These are phyloP conservation scores for Neurospora sp. DNA, from an alignment of 495 filamentous ascomycete genomes.

Conservation along the genomic window DNA sequence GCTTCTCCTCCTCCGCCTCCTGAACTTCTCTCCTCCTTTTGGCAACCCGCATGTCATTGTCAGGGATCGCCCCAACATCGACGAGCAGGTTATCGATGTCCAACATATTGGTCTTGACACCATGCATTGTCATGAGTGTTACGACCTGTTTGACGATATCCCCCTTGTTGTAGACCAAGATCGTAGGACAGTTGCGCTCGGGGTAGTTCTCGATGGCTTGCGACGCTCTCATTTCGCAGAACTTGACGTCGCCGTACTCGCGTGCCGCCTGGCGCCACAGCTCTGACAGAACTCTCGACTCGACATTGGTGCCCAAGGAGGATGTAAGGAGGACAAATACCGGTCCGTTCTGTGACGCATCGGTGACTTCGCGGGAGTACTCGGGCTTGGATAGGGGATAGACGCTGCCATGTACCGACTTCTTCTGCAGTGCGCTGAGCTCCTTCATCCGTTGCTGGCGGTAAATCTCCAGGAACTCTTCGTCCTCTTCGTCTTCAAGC, in stretches of 20 bases:
- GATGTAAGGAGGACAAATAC: constrained; percentile 85
- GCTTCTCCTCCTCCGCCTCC: constrained; percentile 42
- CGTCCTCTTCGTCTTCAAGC: constrained; percentile 87
- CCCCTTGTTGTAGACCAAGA: constrained; percentile 82
- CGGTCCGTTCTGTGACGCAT: constrained; percentile 59
- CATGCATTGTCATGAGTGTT: constrained; percentile 69
- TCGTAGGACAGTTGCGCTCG: constrained; percentile 87
- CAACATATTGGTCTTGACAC: constrained; percentile 52
- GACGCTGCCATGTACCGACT: constrained; percentile 75
- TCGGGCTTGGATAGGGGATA: constrained; percentile 92
- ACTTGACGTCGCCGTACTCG: constrained; percentile 89
- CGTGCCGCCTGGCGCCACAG: constrained; percentile 78
- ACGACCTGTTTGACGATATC: constrained; percentile 85
- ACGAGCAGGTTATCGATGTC: constrained; percentile 69
- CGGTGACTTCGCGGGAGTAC: constrained; percentile 85
- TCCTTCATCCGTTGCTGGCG: constrained; percentile 76
- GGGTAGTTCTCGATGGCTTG: constrained; percentile 97
- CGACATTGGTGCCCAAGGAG: constrained; percentile 61
- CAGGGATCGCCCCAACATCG: constrained; percentile 64
- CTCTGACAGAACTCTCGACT: constrained; percentile 71
- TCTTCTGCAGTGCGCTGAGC: constrained; percentile 59
- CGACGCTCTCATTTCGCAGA: constrained; percentile 87
- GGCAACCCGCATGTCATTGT: constrained; percentile 67
- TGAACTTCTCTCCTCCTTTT: constrained; percentile 50
- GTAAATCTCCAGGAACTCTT: constrained; percentile 79